Base-by-base conservation (phyloP, 1,284 basidiomycete species). In the Tranzscheliella williamsii region DNA sequence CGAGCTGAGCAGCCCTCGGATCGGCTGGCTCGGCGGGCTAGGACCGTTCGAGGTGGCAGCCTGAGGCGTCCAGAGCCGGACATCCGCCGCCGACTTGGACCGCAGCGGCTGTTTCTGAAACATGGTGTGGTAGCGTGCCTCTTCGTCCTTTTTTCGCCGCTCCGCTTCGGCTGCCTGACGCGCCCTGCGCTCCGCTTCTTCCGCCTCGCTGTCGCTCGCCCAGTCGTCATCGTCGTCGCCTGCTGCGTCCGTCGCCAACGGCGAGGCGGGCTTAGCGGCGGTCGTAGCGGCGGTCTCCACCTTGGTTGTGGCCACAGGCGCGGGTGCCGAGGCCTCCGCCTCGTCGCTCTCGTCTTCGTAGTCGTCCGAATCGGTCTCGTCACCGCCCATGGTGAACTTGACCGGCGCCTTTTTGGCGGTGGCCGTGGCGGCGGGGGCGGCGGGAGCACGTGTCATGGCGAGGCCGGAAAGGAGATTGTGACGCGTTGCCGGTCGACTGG, bases 21-120 rank as follows among this genome's bases (percentile, higher is more conserved):
- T 58, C 2, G 66, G 66, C 30, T 54, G 48, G 2, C 31, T 11
- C 2, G 56, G 51, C 12, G 52, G 55, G 31, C 58, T 38, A 2
- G 60, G 50, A 18, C 52, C 54, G 24, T 33, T 24, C n/a, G 42
- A 24, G 38, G 31, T 53, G 33, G 24, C 16, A 20, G 52, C 33
- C 11, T 43, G 20, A 4, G 50, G 54, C 3, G 37, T 48, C 15
- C 51, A 35, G 16, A 50, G 45, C 16, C 52, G 56, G 21, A 77
- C 39, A 29, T 77, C 75, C 12, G 73, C 73, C n/a, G 70, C 52
- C 42, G 70, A 73, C 36, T 58, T 61, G 16, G 68, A 71, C 13
- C 73, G 65, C 21, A 84, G 82, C 4, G 88, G 87, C 9, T 87
- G 81, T 78, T 90, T 91, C 47, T 84, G 82, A 71, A 91, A 90